Base-by-base conservation (phyloP, 2,329 filamentous ascomycete species). In the Fusarium pilosicola region DNA sequence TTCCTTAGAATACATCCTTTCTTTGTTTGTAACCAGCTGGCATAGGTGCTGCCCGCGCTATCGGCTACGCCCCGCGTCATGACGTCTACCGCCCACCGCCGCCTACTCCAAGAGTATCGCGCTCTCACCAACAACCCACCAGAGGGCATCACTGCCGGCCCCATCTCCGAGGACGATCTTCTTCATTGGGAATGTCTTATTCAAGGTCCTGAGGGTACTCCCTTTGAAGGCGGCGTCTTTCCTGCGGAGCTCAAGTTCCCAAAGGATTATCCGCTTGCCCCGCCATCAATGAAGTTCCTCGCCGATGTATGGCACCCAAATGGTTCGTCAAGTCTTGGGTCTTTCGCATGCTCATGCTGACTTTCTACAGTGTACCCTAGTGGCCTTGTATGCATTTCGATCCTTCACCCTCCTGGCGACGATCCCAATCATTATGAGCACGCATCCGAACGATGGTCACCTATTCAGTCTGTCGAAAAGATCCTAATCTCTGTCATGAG, bases 401-500 rank as follows among this genome's bases (percentile, higher is more conserved):
- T 98, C 85, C 91, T 98, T 5, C 96, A 98, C 83, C 93, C 96
- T 7, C 96, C 96, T 6, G 96, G 96, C 79, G 96, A 98, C 84
- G 96, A 98, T 83, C 96, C 96, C 62, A 98, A 98, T 85, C 95
- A 97, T 86, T 98, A 98, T 88, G 96, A 98, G 84, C 94, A 96
- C 78, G 96, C 96, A 13, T 95, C 93, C 3, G 96, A 98, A 86
- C 92, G 96, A 73, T 98, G 96, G 96, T 96, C 93, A 34, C 96
- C 96, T 18, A 97, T 98, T 72, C 96, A 98, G 85, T 96, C 93
- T 68, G 96, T 98, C 76, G 96, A 98, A 85, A 98, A 98, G 87
- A 98, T 98, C 76, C 87, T 98, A 76, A 95, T 98, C 65, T 95
- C 92, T 54, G 96, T 98, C 69, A 98, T 98, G 93, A 97, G 94